phyloP scores from a whole-genome alignment of 148 eudicot genomes.

The Rhododendron ovatum region DNA sequence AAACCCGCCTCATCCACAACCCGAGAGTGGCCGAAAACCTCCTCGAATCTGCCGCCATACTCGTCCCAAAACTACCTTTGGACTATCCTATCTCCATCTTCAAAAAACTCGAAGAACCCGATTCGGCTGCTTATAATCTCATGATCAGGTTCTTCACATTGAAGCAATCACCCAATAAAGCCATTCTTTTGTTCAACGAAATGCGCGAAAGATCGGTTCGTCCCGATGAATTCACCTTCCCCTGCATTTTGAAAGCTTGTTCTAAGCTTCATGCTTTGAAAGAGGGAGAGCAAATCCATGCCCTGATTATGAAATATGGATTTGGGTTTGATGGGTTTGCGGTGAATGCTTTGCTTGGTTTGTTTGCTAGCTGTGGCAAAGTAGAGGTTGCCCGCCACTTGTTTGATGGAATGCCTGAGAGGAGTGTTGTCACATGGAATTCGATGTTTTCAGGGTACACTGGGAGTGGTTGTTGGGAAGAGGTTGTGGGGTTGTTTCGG shows the following conservation, averaged over 20 bases:
- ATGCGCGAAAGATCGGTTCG: conserved; percentile 19
- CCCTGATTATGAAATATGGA: conserved; percentile 19
- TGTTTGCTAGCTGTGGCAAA: conserved; percentile 28
- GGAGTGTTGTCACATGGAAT: conserved; percentile 26
- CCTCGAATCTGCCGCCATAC: conserved; percentile 38
- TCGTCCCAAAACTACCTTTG: conserved; percentile 20
- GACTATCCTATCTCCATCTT: conserved; percentile 37
- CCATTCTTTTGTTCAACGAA: conserved; percentile 26
- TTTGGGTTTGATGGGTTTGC: conserved; percentile 22
- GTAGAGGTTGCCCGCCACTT: conserved; percentile 27
- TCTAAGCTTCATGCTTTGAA: conserved; percentile 21
- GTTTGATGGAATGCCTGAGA: conserved; percentile 32
- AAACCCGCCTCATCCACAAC: conserved; percentile 28
- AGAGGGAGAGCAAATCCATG: conserved; percentile 35
- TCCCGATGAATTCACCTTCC: conserved; percentile 29
- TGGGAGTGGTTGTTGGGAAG: conserved; percentile 28
- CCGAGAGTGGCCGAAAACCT: conserved; percentile 27
- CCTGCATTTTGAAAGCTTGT: conserved; percentile 32
- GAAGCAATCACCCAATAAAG: conserved; percentile 15
- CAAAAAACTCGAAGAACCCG: conserved; percentile 21
- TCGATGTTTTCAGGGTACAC: conserved; percentile 32
- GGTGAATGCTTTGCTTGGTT: conserved; percentile 27
- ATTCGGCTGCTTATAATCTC: conserved; percentile 22
- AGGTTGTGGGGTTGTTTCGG: conserved; percentile 27
- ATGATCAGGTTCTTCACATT: conserved; percentile 31